phyloP scores from a whole-genome alignment of 176 grass and related monocot genomes.

The Urochloa ruziziensis region DNA sequence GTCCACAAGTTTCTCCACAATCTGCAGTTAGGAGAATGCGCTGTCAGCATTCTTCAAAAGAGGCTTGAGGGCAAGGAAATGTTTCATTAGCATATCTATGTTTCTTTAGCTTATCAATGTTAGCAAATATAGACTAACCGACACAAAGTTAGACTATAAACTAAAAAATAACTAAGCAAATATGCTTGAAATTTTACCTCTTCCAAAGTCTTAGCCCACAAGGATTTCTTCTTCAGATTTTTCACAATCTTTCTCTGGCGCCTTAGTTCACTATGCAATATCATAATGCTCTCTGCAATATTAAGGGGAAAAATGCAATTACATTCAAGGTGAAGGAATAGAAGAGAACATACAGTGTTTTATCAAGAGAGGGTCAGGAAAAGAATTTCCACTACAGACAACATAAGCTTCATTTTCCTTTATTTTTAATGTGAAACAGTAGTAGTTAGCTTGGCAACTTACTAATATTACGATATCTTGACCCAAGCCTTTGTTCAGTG shows the following conservation, averaged over 20 bases:
- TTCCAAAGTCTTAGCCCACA: constrained; percentile 91
- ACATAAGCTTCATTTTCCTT: not conserved
- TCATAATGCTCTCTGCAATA: constrained; percentile 76
- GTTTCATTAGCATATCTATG: not conserved
- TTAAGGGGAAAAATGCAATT: constrained; percentile 9
- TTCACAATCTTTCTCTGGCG: constrained; percentile 93
- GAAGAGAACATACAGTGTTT: not conserved
- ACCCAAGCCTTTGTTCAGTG: not conserved
- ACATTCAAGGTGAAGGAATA: not conserved
- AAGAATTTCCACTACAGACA: not conserved
- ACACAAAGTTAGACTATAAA: not conserved
- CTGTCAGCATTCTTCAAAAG: constrained; percentile 8
- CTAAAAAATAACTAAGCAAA: constrained; percentile 5
- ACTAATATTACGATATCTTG: not conserved
- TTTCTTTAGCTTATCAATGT: not conserved
- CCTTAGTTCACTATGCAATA: constrained; percentile 85
- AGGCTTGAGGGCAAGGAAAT: not conserved
- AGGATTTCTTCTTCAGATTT: constrained; percentile 93
- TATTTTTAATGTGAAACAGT: not conserved
- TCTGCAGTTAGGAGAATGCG: constrained; percentile 40
- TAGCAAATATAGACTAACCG: not conserved
- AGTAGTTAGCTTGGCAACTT: not conserved
- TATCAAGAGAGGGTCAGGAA: not conserved
- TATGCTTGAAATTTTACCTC: constrained; percentile 52
- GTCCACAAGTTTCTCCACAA: constrained; percentile 98